phyloP scores from a whole-genome alignment of 2,329 filamentous ascomycete species.

The Colletotrichum sp. region DNA sequence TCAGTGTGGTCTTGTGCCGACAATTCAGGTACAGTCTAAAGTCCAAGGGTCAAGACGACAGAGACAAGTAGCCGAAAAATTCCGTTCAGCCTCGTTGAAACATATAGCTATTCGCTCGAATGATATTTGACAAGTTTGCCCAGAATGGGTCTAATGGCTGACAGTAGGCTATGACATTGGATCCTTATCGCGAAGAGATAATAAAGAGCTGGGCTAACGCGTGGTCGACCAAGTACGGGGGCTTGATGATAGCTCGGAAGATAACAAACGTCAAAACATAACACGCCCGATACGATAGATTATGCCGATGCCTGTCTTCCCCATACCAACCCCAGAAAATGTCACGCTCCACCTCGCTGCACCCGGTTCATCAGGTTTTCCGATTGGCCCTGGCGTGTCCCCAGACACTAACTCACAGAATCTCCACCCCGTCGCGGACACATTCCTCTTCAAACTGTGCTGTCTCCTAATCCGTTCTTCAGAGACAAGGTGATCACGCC shows the following conservation, averaged over 20 bases:
- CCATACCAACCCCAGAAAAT: neutral
- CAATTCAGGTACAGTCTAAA: neutral
- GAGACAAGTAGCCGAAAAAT: neutral
- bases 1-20: constrained; percentile 21
- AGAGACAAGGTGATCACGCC: neutral
- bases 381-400: neutral
- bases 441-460: neutral
- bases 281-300: neutral
- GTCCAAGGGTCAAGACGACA: neutral
- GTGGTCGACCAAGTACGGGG: neutral
- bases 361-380: neutral
- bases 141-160: neutral
- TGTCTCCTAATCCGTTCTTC: neutral
- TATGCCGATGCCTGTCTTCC: neutral
- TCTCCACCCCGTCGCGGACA: neutral
- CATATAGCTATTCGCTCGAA: neutral
- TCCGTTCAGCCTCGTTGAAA: neutral
- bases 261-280: neutral
- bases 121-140: neutral
- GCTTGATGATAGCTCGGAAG: neutral
- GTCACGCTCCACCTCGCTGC: neutral
- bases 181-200: neutral
- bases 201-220: neutral
- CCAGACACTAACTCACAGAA: neutral
- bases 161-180: neutral